Percentiles rank a stretch among this genome's conserved stretches.
These are phyloP conservation scores for Metschnikowia shivogae DNA, from an alignment of 805 yeast species.

Conservation along the genomic window DNA sequence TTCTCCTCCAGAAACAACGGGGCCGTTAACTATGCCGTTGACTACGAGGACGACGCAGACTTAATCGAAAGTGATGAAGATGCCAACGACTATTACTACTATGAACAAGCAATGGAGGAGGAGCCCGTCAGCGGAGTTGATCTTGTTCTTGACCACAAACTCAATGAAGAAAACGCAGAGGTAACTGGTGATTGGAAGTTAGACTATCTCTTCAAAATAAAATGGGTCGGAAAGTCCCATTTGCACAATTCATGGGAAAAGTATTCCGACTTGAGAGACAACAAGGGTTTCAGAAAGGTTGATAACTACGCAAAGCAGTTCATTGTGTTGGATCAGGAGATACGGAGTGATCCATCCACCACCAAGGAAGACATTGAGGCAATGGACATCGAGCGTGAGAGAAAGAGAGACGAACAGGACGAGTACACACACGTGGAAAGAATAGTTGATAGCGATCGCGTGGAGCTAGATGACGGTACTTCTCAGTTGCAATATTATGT, in stretches of 20 bases:
- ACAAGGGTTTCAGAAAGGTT: slow-evolving; percentile 76
- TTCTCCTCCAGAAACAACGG: slow-evolving; percentile 70
- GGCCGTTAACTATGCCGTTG: slow-evolving; percentile 74
- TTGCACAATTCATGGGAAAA: slow-evolving; percentile 94
- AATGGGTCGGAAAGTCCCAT: slow-evolving; percentile 87
- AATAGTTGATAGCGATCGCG: slow-evolving; percentile 80
- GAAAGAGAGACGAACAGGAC: slow-evolving; percentile 74
- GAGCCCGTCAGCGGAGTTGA: slow-evolving; percentile 36
- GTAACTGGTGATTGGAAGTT: slow-evolving; percentile 52
- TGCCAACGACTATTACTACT: slow-evolving; percentile 31
- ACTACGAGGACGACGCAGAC: slow-evolving; percentile 55
- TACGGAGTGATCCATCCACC: slow-evolving; percentile 74
- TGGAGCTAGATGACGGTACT: slow-evolving; percentile 56
- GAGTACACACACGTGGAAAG: slow-evolving; percentile 88
- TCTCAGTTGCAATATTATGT: slow-evolving; percentile 76
- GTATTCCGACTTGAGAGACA: slow-evolving; percentile 47
- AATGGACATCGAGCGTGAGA: slow-evolving; percentile 86
- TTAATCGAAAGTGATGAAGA: slow-evolving; percentile 45
- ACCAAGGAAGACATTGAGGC: slow-evolving; percentile 91
- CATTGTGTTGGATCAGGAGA: slow-evolving; percentile 67
- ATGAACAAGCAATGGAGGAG: slow-evolving; percentile 28
- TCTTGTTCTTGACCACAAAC: slow-evolving; percentile 38
- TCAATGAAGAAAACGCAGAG: slow-evolving; percentile 34
- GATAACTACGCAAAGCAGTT: slow-evolving; percentile 85
- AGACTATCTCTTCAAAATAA: slow-evolving; percentile 58